Evolutionary conservation across 495 filamentous ascomycete species (phyloP), one percentile per base, ranked within the genome.

Genomic region (Penicillium nucicola): DNA sequence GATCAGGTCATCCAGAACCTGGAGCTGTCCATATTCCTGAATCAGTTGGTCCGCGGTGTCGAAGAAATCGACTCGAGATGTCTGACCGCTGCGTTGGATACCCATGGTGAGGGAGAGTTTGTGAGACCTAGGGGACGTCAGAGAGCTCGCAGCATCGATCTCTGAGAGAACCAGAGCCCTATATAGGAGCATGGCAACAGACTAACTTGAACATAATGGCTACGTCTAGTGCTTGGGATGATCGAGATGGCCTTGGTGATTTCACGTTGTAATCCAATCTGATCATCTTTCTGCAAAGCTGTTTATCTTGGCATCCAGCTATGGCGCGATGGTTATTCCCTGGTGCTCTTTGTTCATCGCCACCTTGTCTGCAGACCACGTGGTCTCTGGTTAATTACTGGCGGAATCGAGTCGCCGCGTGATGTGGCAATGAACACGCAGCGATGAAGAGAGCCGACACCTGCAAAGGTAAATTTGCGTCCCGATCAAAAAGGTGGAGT

Each of bases 1-100:
- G 50, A 81, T 70, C 39, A 81, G 57, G 43, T 79, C 77, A 53
- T 81, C 75, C 3, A 79, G 60, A 1, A 69, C 43, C 50, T 67
- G 53, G 17, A 71, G 61, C 6, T 65, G 65, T 52, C 71, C 71
- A 62, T 63, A 77, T 15, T 51, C 52, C n/a, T 53, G 39, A 12
- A 60, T 31, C 32, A 13, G 6, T 28, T 28, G 23, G 5, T 28
- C 23, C 7, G 23, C 23, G 23, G 23, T 28, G 23, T 28, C 7
- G 23, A 28, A 28, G 23, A 28, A 28, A 28, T 7, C 23, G 23
- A 8, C 23, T 7, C 9, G 23, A 5, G 36, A 19, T 18, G 6
- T 28, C 23, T 5, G 23, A 28, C 23, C 23, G 23, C 23, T 28
- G 23, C 4, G 23, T 28, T 28, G 23, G 23, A 28, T 28, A 28